Conservation (phyloP, 768 basidiomycete species). For the Lactarius quietus region DNA sequence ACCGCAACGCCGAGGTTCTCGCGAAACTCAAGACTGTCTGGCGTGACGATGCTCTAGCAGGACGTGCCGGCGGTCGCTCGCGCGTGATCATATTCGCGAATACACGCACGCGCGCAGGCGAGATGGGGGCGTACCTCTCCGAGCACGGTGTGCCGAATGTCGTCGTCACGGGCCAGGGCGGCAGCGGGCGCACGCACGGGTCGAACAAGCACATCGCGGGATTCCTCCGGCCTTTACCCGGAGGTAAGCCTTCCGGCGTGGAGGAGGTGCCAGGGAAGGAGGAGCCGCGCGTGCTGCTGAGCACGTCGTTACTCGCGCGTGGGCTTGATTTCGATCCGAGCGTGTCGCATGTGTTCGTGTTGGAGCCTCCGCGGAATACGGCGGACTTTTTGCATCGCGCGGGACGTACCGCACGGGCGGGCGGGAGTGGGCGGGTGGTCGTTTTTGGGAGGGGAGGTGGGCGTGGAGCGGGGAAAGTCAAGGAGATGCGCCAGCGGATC, state of each 20-base stretch:
- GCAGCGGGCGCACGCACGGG: too few relatives aligned
- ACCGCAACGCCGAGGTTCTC: constrained; percentile 77
- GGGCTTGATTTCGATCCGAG: constrained; percentile 83
- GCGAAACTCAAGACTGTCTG: constrained; percentile 70
- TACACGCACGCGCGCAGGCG: constrained; percentile 25
- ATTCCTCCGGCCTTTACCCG: constrained; percentile 21
- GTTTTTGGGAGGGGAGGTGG: constrained; percentile 59
- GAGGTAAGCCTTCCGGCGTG: constrained; percentile 32
- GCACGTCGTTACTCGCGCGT: constrained; percentile 84
- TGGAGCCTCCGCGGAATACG: constrained; percentile 86
- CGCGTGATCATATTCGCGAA: too few relatives aligned
- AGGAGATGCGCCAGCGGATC: constrained; percentile 18
- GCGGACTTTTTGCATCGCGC: constrained; percentile 88
- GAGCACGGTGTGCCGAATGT: too few relatives aligned
- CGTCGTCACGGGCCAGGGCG: too few relatives aligned
- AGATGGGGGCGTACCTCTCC: constrained; percentile 36
- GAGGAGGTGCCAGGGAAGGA: constrained; percentile 28
- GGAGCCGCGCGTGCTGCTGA: constrained; percentile 64
- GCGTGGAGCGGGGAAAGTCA: constrained; percentile 31
- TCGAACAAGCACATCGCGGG: constrained; percentile 21
- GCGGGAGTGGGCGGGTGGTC: constrained; percentile 56
- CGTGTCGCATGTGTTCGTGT: constrained; percentile 59
- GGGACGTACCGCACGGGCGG: constrained; percentile 63
- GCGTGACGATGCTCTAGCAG: constrained; percentile 53
- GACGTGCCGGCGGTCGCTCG: constrained; percentile 31